Conservation (phyloP, 495 filamentous ascomycete species). For the Lasiosphaeris hirsuta region DNA sequence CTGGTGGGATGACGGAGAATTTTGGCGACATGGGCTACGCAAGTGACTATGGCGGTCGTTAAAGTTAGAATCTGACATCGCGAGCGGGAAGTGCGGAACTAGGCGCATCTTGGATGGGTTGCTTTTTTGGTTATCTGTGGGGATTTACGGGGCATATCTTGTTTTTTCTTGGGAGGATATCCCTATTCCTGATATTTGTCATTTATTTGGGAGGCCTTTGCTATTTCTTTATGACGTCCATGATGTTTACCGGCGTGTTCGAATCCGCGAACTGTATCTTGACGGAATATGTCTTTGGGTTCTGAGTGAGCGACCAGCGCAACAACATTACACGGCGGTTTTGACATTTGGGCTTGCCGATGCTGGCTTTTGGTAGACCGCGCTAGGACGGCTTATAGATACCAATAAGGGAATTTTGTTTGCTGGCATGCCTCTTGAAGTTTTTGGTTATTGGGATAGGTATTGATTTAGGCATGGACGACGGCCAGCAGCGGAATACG, state of each 20-base stretch:
- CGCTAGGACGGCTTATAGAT: conserved; percentile 14
- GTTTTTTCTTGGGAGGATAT: neutral
- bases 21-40: conserved; percentile 51
- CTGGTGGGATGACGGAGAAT: conserved; percentile 46
- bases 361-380: conserved; percentile 6
- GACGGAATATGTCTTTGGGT: neutral
- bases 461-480: neutral
- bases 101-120: too few relatives aligned
- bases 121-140: neutral
- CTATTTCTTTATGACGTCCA: conserved; percentile 4
- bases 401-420: conserved; percentile 3
- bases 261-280: neutral
- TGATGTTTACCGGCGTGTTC: neutral
- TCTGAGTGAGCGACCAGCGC: neutral
- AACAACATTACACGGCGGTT: neutral
- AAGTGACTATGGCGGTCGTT: conserved; percentile 50
- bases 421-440: neutral
- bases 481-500: too few relatives aligned
- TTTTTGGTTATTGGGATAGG: neutral
- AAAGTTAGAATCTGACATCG: neutral
- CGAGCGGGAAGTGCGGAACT: neutral
- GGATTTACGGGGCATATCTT: neutral
- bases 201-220: neutral
- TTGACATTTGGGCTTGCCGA: neutral
- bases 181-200: neutral